Conservation (phyloP, 2,329 filamentous ascomycete genomes). For the Hypoxylon sp. region DNA sequence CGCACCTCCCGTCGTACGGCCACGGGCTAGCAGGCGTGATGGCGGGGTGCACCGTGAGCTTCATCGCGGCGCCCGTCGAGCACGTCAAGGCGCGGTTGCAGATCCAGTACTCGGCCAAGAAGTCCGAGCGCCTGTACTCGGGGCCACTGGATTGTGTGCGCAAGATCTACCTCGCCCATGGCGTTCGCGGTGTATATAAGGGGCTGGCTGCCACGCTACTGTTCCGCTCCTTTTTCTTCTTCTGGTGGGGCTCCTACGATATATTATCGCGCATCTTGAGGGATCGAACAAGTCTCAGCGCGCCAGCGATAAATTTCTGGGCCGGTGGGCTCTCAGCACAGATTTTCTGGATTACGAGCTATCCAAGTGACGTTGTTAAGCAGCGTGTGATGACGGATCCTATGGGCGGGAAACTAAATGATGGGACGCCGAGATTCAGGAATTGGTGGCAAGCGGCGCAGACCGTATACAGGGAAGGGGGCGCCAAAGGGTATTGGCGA, state of each 20-base stretch:
- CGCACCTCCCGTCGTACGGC: conserved; percentile 77
- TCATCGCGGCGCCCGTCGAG: conserved; percentile 94
- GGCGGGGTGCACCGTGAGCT: conserved; percentile 90
- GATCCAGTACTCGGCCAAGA: conserved; percentile 89
- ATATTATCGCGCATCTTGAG: conserved; percentile 79
- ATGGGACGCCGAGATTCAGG: conserved; percentile 77
- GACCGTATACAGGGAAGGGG: conserved; percentile 81
- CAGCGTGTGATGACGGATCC: conserved; percentile 98
- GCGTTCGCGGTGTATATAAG: conserved; percentile 85
- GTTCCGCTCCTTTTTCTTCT: conserved; percentile 96
- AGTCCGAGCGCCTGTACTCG: conserved; percentile 82
- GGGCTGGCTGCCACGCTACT: conserved; percentile 87
- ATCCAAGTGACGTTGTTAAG: conserved; percentile 94
- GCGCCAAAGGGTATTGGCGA: conserved; percentile 88
- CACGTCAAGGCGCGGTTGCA: conserved; percentile 95
- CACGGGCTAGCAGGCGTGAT: conserved; percentile 90
- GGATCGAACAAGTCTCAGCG: conserved; percentile 77
- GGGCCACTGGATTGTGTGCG: conserved; percentile 87
- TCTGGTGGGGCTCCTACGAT: conserved; percentile 98
- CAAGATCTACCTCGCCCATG: conserved; percentile 80
- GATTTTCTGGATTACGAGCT: conserved; percentile 93
- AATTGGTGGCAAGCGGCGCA: conserved; percentile 85
- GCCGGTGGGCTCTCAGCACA: conserved; percentile 93
- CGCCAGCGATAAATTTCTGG: conserved; percentile 94
- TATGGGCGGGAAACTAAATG: conserved; percentile 77